Evolutionary conservation across 805 yeast genomes (phyloP).

Genomic region (Hermanozyma aechmeae): DNA sequence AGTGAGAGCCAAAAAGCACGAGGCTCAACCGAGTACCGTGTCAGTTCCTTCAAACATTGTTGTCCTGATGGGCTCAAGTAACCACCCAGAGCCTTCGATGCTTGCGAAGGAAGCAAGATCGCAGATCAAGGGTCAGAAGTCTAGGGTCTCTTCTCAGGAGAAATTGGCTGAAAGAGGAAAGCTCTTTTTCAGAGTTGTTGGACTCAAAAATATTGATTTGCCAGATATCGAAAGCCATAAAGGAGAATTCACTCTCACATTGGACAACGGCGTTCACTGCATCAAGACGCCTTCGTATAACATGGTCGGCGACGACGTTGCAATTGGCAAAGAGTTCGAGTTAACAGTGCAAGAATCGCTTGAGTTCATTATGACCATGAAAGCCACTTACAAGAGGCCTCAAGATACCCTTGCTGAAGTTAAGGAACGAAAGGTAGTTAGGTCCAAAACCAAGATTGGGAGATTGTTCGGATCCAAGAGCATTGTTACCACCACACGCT

Average conservation of each 20-base stretch:
- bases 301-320: conserved; percentile 20
- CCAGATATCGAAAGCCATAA: conserved; percentile 37
- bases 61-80: no score
- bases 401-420: conserved; percentile 49
- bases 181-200: conserved; percentile 42
- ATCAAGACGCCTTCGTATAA: conserved; percentile 53
- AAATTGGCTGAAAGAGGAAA: conserved; percentile 42
- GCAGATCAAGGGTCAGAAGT: no score
- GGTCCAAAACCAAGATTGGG: conserved; percentile 35
- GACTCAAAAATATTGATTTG: conserved; percentile 36
- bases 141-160: no score
- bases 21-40: conserved; percentile 17
- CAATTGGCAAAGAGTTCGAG: conserved; percentile 71
- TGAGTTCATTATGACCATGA: conserved; percentile 65
- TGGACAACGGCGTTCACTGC: conserved; percentile 79
- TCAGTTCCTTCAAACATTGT: conserved; percentile 28
- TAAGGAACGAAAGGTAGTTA: conserved; percentile 43
- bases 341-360: conserved; percentile 51
- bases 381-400: conserved; percentile 48
- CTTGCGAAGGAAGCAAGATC: no score
- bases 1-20: conserved; percentile 10
- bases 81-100: no score
- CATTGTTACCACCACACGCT: conserved; percentile 38
- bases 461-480: conserved; percentile 41
- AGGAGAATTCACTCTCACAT: conserved; percentile 42